Base-by-base conservation (phyloP, 1,284 basidiomycete genomes). In the Schizopora paradoxa region DNA sequence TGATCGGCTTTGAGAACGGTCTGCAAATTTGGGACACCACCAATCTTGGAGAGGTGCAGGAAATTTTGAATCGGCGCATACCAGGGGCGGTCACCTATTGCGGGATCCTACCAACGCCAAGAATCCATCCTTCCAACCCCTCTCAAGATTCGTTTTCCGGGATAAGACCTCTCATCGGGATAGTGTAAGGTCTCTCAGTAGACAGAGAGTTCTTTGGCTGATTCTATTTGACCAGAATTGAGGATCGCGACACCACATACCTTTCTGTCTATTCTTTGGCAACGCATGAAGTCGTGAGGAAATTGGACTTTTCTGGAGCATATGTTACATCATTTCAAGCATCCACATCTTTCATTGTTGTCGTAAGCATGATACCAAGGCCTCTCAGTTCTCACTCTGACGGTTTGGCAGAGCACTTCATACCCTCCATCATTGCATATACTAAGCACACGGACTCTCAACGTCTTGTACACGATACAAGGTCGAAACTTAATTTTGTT, bases 1-100 rank as follows among this genome's bases (percentile, higher is more conserved):
- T 84, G 35, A 61, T 86, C 6, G 77, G 71, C 0, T 86, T 86
- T 58, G 57, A 65, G 6, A 61, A 66, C 4, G 79, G 79, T 3
- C 56, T 87, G 29, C 81, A 86, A 55, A 68, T 85, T 22, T 87
- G 83, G 83, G 81, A 86, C 56, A 79, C 77, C 52, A 70, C 74
- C 4, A 68, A 75, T 52, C 61, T 86, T 10, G 72, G 68, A 11
- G 68, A 72, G 0, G 71, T 85, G 2, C 58, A 65, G 0, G 84
- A 86, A 56, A 56, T 75, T 19, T 61, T 76, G 7, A 77, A 79
- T 51, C 52, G 62, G 56, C 38, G 49, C 51, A n/a, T 58, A 53
- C n/a, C 65, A 61, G 62, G 66, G 67, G 5, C 58, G 61, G 25
- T 62, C 74, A 29, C 64, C 68, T 14, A 69, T 66, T 53, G 75